Evolutionary conservation across 768 basidiomycete genomes (phyloP), one percentile per base, ranked within the genome.

Genomic region (Boletus sp.): DNA sequence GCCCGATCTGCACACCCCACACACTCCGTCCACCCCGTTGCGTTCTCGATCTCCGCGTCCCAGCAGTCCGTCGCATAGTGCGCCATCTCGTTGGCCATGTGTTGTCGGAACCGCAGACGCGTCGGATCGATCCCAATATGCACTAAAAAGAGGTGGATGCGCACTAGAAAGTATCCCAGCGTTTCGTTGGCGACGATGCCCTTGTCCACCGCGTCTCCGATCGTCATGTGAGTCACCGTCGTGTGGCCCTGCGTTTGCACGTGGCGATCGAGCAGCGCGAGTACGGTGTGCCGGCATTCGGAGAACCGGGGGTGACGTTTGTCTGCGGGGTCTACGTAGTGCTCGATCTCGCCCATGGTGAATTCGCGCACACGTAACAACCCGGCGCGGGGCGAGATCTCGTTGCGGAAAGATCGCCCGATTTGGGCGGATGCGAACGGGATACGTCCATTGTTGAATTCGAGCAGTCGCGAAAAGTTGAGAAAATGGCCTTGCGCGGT

Each of bases 321-420:
- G 77, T 97, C 87, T 42, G 82, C 80, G 14, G 97, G 97, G 78
- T 98, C 97, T 64, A 99, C 97, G 62, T 79, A 99, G 77, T 99
- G 97, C 76, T 99, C 97, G 70, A 99, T 97, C 78, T 99, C 97
- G 46, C 94, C 97, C 96, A 98, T 97, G 11, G 93, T 97, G 77
- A 98, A 99, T 73, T 99, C 97, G 63, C 96, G 91, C 33, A 98
- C 96, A 58, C 97, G 94, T 47, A 99, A 82, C 40, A 99, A 81
- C 52, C 97, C 97, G 39, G 95, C 93, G 54, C 94, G 90, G 14
- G 97, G 97, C 0, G 94, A 95, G 64, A 99, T 98, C 72, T 98
- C 97, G 71, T 99, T 99, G 51, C 97, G 86, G 83, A 99, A 99
- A 17, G 91, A 85, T 51, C 91, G 87, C 35, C 97, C 97, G 62